Conservation (phyloP, 495 filamentous ascomycete species). For the Neurospora sp. region DNA sequence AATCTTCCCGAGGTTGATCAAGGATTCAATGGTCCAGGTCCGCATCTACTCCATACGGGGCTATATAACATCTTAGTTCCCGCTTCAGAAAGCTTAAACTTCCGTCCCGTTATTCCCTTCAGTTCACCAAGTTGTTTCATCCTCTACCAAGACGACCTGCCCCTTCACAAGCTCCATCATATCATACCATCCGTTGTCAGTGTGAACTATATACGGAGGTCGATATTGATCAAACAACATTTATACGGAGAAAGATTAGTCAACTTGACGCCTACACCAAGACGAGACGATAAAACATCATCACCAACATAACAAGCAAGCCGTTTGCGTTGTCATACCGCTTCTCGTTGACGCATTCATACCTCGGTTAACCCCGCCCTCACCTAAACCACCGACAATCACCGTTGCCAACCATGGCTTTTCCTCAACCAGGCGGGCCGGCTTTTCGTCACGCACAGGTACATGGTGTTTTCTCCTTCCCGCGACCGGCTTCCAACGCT, state of each 20-base stretch:
- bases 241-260: not conserved
- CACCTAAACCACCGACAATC: not conserved
- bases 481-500: not conserved
- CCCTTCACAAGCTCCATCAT: not conserved
- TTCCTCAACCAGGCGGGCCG: conserved; percentile 6
- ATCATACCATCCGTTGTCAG: not conserved
- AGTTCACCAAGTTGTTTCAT: not conserved
- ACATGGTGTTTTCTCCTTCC: conserved; percentile 4
- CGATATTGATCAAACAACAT: not conserved
- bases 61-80: not conserved
- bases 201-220: not conserved
- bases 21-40: not conserved
- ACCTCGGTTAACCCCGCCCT: not conserved
- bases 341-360: not conserved
- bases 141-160: not conserved
- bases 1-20: not conserved
- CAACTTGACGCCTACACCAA: not conserved
- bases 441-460: conserved; percentile 23
- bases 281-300: not conserved
- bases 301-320: not conserved
- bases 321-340: not conserved
- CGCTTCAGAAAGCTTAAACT: not conserved
- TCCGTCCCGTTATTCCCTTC: not conserved
- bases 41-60: not conserved
- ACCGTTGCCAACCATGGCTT: conserved; percentile 15